A percentile compares a stretch with the other conserved stretches of the same genome.
phyloP scores from a whole-genome alignment of 495 filamentous ascomycete species.

The Penicillium simplicissimum region DNA sequence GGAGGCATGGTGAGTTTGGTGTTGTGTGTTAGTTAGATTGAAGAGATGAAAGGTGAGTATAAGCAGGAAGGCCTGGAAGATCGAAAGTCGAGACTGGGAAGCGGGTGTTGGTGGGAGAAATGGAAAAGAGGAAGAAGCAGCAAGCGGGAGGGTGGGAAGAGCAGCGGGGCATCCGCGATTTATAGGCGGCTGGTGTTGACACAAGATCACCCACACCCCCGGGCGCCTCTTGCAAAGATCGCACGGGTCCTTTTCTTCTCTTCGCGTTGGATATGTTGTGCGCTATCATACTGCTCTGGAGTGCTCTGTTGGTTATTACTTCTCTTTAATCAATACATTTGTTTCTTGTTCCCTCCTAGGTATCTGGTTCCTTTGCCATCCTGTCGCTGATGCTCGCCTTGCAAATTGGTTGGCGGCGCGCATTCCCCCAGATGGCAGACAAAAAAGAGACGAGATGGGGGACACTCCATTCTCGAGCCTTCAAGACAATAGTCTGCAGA shows the following conservation, averaged over 20 bases:
- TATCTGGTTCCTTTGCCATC: neutral
- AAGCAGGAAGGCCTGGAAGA: slow-evolving; percentile 19
- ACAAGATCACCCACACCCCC: slow-evolving; percentile 44
- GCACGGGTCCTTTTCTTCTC: slow-evolving; percentile 22
- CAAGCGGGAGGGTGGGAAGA: slow-evolving; percentile 42
- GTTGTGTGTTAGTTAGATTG: slow-evolving; percentile 15
- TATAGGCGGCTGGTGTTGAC: slow-evolving; percentile 52
- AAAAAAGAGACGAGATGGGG: neutral
- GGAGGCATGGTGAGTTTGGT: slow-evolving; percentile 47
- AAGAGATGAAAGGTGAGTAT: slow-evolving; percentile 20
- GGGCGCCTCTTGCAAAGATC: slow-evolving; percentile 13
- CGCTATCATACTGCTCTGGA: slow-evolving; percentile 16
- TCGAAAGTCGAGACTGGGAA: slow-evolving; percentile 5
- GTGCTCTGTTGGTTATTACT: slow-evolving; percentile 3
- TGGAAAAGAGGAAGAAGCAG: slow-evolving; percentile 25
- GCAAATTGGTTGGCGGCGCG: slow-evolving; percentile 9
- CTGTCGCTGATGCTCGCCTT: slow-evolving; percentile 1
- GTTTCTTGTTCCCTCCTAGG: neutral
- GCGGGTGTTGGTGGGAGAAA: slow-evolving; percentile 1
- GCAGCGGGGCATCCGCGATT: slow-evolving; percentile 53
- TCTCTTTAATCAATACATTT: slow-evolving; percentile 7
- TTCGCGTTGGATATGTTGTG: slow-evolving; percentile 11
- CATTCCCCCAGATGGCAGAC: slow-evolving; percentile 26
- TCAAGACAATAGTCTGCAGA: neutral
- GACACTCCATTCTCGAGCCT: slow-evolving; percentile 14